Conservation (phyloP, 148 eudicot species). For the Diospyros kaki region DNA sequence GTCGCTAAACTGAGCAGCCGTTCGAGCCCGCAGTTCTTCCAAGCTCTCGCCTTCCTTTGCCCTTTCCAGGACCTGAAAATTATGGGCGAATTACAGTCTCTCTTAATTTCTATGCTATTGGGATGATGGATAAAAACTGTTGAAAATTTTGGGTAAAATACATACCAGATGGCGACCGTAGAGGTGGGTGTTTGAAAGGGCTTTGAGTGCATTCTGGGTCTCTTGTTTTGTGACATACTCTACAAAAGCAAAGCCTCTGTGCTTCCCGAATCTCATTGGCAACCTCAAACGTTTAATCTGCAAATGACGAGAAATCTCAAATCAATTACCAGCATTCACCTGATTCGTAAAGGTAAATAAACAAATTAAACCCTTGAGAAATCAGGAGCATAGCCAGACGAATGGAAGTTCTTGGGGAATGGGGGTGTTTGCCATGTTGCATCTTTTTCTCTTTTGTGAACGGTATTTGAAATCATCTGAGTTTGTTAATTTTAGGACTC, state of each 20-base stretch:
- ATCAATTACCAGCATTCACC: too few relatives aligned
- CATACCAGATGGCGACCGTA: conserved; percentile 97
- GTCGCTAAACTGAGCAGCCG: conserved; percentile 74
- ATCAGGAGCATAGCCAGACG: too few relatives aligned
- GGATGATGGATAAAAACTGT: background rate
- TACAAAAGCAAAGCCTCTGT: conserved; percentile 94
- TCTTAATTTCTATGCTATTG: background rate
- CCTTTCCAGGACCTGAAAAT: conserved; percentile 75
- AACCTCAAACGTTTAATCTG: conserved; percentile 85
- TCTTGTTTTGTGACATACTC: conserved; percentile 93
- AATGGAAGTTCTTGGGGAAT: too few relatives aligned
- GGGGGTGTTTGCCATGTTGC: too few relatives aligned
- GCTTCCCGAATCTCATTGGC: conserved; percentile 76
- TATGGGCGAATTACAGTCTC: background rate
- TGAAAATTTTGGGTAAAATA: background rate
- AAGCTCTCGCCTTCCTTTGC: conserved; percentile 91
- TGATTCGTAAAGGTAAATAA: too few relatives aligned
- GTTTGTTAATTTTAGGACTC: too few relatives aligned
- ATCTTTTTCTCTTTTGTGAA: too few relatives aligned
- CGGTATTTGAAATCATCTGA: too few relatives aligned
- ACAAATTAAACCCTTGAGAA: too few relatives aligned
- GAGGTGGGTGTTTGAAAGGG: conserved; percentile 83
- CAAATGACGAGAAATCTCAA: background rate
- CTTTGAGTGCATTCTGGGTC: conserved; percentile 80
- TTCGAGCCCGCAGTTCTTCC: conserved; percentile 82